Evolutionary conservation across 2,329 filamentous ascomycete species (phyloP).

Genomic region (Fusarium begoniae): DNA sequence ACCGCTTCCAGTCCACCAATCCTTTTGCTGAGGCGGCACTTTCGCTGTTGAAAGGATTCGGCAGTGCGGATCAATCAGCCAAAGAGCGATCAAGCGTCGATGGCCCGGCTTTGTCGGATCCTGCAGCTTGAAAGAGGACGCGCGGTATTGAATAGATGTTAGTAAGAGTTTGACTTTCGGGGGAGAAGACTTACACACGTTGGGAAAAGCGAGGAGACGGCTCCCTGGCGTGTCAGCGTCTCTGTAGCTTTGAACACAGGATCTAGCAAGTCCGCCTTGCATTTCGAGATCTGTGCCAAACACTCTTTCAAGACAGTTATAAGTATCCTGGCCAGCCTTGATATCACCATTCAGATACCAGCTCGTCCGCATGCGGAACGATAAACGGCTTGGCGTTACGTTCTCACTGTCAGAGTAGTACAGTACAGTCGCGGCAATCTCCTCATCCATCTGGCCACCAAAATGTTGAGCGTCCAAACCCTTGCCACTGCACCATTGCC

Average conservation of each 20-base stretch:
- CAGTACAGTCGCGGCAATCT: neutral
- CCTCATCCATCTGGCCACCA: conserved; percentile 1
- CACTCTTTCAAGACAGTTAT: neutral
- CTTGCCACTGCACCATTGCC: too few species aligned
- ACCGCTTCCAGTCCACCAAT: neutral
- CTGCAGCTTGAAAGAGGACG: neutral
- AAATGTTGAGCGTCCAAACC: too few species aligned
- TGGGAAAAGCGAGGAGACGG: neutral
- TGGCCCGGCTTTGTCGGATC: neutral
- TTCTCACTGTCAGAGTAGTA: neutral
- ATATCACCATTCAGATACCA: neutral
- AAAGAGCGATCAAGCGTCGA: neutral
- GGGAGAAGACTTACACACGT: neutral
- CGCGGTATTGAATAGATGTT: neutral
- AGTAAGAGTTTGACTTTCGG: fast-evolving
- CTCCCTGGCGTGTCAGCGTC: neutral
- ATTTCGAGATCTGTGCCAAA: neutral
- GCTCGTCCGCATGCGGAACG: neutral
- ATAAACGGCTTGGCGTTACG: neutral
- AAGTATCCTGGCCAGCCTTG: neutral
- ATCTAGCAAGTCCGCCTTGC: neutral
- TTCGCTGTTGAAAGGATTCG: neutral
- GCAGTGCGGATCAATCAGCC: neutral
- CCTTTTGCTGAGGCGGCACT: neutral
- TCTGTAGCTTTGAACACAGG: neutral